Percentiles rank a stretch among this genome's conserved stretches.
phyloP scores from a whole-genome alignment of 805 yeast genomes.

The Clavispora vitiphila region DNA sequence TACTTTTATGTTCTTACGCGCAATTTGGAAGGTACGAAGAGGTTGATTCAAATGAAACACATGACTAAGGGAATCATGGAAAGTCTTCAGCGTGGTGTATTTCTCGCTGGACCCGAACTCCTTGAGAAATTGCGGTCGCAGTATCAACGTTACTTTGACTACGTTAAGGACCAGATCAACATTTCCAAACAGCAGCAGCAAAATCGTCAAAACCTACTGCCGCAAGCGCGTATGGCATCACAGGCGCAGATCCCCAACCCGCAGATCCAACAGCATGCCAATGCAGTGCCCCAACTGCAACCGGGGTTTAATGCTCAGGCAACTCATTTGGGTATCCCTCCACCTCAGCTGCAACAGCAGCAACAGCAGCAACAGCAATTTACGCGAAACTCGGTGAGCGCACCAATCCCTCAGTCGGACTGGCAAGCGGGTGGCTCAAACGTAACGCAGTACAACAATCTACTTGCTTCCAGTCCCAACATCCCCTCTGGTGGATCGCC shows the following conservation, averaged over 20 bases:
- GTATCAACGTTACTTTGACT: conserved; percentile 68
- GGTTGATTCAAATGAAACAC: conserved; percentile 71
- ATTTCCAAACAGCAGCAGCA: conserved; percentile 31
- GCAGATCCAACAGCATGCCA: conserved; percentile 7
- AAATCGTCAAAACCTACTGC: not conserved
- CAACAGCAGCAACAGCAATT: conserved; percentile 13
- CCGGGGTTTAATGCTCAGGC: conserved; percentile 5
- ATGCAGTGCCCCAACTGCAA: not conserved
- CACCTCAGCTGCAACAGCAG: conserved; percentile 7
- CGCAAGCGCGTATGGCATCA: conserved; percentile 1
- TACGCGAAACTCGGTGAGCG: conserved; percentile 2
- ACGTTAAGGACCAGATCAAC: conserved; percentile 60
- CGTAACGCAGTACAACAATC: not conserved
- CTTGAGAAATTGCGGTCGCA: conserved; percentile 67
- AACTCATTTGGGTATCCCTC: not conserved
- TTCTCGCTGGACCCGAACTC: conserved; percentile 67
- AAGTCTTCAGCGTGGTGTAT: conserved; percentile 57
- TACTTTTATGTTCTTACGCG: conserved; percentile 73
- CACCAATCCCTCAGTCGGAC: conserved; percentile 1
- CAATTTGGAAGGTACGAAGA: conserved; percentile 68
- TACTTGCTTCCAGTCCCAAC: conserved; percentile 11
- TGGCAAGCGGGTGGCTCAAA: conserved; percentile 1
- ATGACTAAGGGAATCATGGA: conserved; percentile 76
- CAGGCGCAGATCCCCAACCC: conserved; percentile 1
- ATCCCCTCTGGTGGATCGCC: conserved; percentile 9